Conservation (phyloP, 805 yeast species). For the Saccharomycopsis sp. region DNA sequence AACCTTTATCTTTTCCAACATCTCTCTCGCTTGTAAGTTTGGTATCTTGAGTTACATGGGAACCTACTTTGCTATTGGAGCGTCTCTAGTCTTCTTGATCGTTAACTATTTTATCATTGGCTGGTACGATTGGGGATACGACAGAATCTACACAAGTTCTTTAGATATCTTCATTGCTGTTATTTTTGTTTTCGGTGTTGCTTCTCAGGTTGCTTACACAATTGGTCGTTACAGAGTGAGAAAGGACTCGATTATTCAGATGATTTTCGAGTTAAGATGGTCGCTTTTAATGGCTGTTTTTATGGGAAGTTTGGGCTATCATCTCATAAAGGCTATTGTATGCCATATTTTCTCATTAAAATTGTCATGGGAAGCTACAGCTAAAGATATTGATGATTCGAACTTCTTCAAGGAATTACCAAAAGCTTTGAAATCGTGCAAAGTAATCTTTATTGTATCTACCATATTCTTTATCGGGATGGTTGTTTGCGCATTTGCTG, state of each 20-base stretch:
- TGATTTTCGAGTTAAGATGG: neutral
- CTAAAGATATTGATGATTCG: neutral
- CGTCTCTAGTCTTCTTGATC: neutral
- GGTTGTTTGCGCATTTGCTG: neutral
- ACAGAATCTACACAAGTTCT: neutral
- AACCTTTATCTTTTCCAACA: neutral
- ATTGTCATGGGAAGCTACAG: neutral
- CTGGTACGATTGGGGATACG: neutral
- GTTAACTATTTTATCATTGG: neutral
- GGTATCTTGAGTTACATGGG: conserved; percentile 2
- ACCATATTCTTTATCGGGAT: neutral
- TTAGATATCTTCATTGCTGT: neutral
- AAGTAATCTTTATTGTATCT: neutral
- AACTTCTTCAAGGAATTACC: neutral
- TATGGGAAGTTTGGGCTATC: conserved; percentile 1
- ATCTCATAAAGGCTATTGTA: neutral
- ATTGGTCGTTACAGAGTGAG: neutral
- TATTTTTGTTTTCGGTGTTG: neutral
- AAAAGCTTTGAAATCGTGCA: neutral
- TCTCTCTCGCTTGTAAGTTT: neutral
- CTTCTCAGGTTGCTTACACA: neutral
- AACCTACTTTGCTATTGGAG: conserved; percentile 1
- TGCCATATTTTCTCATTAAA: conserved; percentile 1
- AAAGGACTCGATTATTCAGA: neutral
- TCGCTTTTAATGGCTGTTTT: neutral